These are phyloP conservation scores for Hyaloscypha hepaticicola DNA, from an alignment of 495 filamentous ascomycete genomes.

Conservation along the genomic window DNA sequence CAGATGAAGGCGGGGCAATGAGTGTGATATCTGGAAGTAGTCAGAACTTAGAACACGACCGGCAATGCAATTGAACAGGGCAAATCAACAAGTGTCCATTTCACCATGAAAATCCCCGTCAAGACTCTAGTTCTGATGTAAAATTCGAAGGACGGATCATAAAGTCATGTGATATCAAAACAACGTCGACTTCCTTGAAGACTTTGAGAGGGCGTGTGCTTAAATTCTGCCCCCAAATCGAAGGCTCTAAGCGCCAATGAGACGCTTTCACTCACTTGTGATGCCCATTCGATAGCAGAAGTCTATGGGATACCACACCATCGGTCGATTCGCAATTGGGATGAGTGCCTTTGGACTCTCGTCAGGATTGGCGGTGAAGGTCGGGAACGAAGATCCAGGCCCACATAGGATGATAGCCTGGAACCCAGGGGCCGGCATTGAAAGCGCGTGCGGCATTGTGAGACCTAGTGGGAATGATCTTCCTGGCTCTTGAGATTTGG, in stretches of 20 bases:
- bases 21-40: slow-evolving; percentile 70
- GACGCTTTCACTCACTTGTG: slow-evolving; percentile 53
- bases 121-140: too few relatives aligned
- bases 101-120: too few relatives aligned
- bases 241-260: not conserved
- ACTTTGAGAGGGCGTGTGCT: not conserved
- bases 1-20: slow-evolving; percentile 74
- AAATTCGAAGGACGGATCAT: not conserved
- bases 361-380: slow-evolving; percentile 86
- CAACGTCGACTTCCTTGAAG: not conserved
- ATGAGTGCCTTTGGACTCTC: slow-evolving; percentile 89
- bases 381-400: slow-evolving; percentile 84
- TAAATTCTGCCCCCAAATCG: not conserved
- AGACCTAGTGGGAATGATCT: not conserved
- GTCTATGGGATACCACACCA: slow-evolving; percentile 93
- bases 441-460: slow-evolving; percentile 65
- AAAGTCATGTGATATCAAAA: not conserved
- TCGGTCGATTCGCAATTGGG: slow-evolving; percentile 90
- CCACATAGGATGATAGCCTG: slow-evolving; percentile 94
- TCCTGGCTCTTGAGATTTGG: too few relatives aligned
- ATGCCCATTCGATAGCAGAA: slow-evolving; percentile 87
- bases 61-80: too few relatives aligned
- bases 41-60: not conserved
- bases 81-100: too few relatives aligned
- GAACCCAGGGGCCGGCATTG: slow-evolving; percentile 74